Percentiles rank a stretch among this genome's conserved stretches.
phyloP scores from a whole-genome alignment of 2,329 filamentous ascomycete genomes.

The Nakataea oryzae region DNA sequence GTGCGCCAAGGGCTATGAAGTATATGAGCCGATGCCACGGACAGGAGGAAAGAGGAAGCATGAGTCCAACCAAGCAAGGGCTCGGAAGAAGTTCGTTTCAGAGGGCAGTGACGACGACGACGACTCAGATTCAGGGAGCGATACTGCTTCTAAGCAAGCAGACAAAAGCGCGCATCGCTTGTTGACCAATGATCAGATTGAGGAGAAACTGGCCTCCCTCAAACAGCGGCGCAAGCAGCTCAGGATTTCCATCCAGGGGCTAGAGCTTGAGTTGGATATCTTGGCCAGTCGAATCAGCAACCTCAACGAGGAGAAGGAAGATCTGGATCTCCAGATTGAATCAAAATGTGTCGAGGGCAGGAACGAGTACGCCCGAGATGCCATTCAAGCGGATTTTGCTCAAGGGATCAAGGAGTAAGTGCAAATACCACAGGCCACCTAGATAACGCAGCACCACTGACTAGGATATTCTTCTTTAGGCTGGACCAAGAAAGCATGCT shows the following conservation, averaged over 20 bases:
- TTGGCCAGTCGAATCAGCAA: constrained; percentile 15
- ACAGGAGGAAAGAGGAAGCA: not conserved
- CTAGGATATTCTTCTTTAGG: constrained; percentile 5
- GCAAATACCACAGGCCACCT: not conserved
- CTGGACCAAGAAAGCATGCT: constrained; percentile 42
- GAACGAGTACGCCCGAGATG: constrained; percentile 42
- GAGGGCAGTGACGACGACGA: not conserved
- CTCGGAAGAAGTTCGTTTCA: no score
- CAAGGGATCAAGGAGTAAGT: constrained; percentile 43
- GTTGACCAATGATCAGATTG: constrained; percentile 11
- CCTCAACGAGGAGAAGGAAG: constrained; percentile 6
- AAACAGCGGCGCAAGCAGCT: constrained; percentile 15
- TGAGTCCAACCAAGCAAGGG: not conserved
- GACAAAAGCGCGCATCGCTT: constrained; percentile 13
- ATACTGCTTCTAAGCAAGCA: constrained; percentile 7
- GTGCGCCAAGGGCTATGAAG: not conserved
- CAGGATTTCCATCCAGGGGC: constrained; percentile 24
- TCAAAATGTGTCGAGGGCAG: constrained; percentile 38
- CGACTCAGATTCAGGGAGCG: not conserved
- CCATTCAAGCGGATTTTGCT: constrained; percentile 49
- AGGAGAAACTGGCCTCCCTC: not conserved
- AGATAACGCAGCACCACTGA: constrained; percentile 4
- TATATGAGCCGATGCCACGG: not conserved
- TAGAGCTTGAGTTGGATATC: constrained; percentile 20
- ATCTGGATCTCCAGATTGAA: constrained; percentile 15